Conservation (phyloP, 192 early-diverging fungal genomes). For the Glomus cerebriforme region DNA sequence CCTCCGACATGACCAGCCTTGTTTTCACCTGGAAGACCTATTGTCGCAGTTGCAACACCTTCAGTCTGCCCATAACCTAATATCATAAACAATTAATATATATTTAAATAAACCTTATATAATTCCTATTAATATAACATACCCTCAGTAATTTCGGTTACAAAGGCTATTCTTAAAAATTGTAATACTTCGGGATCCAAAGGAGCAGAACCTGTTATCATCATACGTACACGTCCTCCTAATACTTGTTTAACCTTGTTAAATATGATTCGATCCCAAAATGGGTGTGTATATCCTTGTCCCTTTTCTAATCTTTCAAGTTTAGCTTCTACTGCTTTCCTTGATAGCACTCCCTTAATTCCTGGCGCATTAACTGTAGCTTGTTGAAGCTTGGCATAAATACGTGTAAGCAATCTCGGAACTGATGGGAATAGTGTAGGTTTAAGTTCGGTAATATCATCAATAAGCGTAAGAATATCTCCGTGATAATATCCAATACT, state of each 20-base stretch:
- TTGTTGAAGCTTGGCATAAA: slow-evolving; percentile 65
- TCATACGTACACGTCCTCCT: slow-evolving; percentile 72
- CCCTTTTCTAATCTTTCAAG: slow-evolving; percentile 57
- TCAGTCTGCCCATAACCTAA: slow-evolving; percentile 53
- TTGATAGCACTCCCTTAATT: slow-evolving; percentile 51
- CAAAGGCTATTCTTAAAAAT: slow-evolving; percentile 69
- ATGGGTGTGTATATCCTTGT: slow-evolving; percentile 61
- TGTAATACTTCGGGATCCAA: slow-evolving; percentile 65
- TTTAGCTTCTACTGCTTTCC: slow-evolving; percentile 65
- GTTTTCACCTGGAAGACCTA: slow-evolving; percentile 60
- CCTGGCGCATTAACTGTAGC: slow-evolving; percentile 64
- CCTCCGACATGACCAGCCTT: slow-evolving; percentile 76
- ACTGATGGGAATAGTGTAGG: slow-evolving; percentile 88
- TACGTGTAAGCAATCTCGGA: slow-evolving; percentile 89
- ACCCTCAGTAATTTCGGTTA: slow-evolving; percentile 65
- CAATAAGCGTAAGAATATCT: slow-evolving; percentile 69
- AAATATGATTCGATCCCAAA: slow-evolving; percentile 91
- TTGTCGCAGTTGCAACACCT: slow-evolving; percentile 43
- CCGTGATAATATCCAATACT: slow-evolving; percentile 48
- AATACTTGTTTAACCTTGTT: slow-evolving; percentile 77
- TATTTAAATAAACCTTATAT: no score
- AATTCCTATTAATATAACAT: slow-evolving; percentile 14
- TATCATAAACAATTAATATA: background rate
- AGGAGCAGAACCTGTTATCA: slow-evolving; percentile 74
- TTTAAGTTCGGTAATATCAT: slow-evolving; percentile 75